Evolutionary conservation across 306 rosid species (phyloP).

Genomic region (Cicer judaicum): DNA sequence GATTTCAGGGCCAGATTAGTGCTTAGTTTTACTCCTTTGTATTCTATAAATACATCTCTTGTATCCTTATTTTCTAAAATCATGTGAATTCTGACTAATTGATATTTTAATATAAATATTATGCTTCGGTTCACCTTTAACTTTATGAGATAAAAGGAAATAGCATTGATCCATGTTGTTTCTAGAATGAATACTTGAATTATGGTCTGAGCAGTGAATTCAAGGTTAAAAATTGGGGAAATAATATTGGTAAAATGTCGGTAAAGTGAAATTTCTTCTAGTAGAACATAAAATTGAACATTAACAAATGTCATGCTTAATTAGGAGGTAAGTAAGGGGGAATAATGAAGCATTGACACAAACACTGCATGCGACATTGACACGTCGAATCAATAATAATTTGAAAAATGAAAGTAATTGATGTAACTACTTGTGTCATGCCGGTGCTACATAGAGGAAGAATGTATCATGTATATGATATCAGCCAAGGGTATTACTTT

Average conservation of each 20-base stretch:
- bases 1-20: too few species aligned
- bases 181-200: conserved; percentile 12
- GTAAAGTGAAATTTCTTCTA: neutral
- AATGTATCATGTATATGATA: neutral
- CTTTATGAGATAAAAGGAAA: neutral
- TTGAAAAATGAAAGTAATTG: too few species aligned
- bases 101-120: conserved; percentile 18
- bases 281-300: neutral
- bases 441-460: neutral
- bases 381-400: too few species aligned
- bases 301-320: conserved; percentile 11
- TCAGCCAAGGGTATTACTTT: conserved; percentile 18
- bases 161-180: conserved; percentile 25
- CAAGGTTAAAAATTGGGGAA: conserved; percentile 4
- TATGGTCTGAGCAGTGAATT: conserved; percentile 17
- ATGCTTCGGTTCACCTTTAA: neutral
- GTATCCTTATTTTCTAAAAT: conserved; percentile 22
- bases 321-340: neutral
- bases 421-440: too few species aligned
- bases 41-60: too few species aligned
- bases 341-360: too few species aligned
- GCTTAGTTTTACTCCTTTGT: too few species aligned
- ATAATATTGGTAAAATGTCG: neutral
- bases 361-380: too few species aligned
- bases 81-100: neutral